Evolutionary conservation across 768 basidiomycete genomes (phyloP).

Genomic region (Tephrocybe rancida): DNA sequence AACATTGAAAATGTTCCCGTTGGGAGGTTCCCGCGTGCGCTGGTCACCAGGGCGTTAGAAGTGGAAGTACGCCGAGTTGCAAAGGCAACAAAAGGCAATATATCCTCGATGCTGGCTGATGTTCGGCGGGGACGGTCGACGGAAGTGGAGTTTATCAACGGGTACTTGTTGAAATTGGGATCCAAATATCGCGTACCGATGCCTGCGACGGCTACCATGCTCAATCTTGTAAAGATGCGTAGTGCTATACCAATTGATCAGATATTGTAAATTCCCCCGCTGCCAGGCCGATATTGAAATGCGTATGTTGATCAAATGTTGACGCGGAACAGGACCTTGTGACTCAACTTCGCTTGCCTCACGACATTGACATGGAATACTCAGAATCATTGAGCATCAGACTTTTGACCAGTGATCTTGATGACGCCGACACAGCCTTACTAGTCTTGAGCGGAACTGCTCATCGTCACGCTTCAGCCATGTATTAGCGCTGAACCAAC

Average conservation of each 20-base stretch:
- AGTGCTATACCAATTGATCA: conserved; percentile 56
- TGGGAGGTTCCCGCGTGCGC: conserved; percentile 45
- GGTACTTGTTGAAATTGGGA: conserved; percentile 74
- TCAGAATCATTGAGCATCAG: no score
- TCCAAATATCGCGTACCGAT: conserved; percentile 55
- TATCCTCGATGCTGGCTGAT: conserved; percentile 83
- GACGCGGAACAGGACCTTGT: no score
- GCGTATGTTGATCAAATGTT: no score
- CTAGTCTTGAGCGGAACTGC: no score
- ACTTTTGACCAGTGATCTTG: no score
- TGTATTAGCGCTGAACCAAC: no score
- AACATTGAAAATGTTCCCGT: conserved; percentile 26
- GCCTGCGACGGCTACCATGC: conserved; percentile 56
- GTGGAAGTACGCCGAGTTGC: conserved; percentile 63
- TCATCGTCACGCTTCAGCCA: no score
- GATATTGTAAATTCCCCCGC: conserved; percentile 24
- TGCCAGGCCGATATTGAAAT: no score
- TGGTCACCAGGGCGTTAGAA: conserved; percentile 49
- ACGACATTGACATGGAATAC: no score
- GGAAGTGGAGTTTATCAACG: conserved; percentile 84
- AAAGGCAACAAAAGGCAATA: conserved; percentile 59
- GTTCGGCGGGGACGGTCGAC: conserved; percentile 61
- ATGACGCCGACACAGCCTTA: no score
- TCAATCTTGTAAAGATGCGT: conserved; percentile 63
- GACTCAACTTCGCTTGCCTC: no score